Base-by-base conservation (phyloP, 352 stramenopile species). In the Salisapilia sapeloensis region DNA sequence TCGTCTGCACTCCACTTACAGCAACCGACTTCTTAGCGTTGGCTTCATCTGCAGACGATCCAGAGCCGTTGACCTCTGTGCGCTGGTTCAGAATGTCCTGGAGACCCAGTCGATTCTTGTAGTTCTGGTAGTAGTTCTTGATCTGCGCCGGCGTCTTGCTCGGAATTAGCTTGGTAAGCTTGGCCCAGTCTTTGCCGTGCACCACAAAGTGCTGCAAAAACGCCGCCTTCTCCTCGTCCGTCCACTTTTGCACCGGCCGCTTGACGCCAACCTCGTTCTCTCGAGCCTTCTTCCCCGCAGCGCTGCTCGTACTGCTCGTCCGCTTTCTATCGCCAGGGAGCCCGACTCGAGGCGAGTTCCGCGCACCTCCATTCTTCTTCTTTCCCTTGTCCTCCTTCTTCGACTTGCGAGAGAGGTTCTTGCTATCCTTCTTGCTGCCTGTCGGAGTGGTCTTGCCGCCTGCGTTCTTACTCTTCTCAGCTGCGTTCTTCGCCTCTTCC, bases 61-160 rank as follows among this genome's bases (percentile, higher is more conserved):
- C n/a, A n/a, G n/a, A n/a, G n/a, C n/a, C n/a, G n/a, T n/a, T n/a
- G 6, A 6, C 6, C 19, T 89, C 72, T 15, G 82, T 74, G 5
- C 76, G 52, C 30, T 76, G 67, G 49, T 83, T 87, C 22, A 91
- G 34, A 25, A 89, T 84, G 37, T 91, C 76, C 46, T 93, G 76
- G 12, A 94, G 36, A 15, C 83, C 83, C 9, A 93, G 52, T 4
- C 77, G 54, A 26, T 92, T 91, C 62, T 94, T 94, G 55, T 94
- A 94, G 38, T 94, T 94, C 46, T 94, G 81, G 38, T 92, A 94
- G 49, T 92, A 94, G 27, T 93, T 94, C 43, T 94, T 94, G 46
- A 94, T 91, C 42, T 93, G 79, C 3, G 72, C 74, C 12, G 75
- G 63, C 0, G 81, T 92, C 44, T 94, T 94, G 17, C 72, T 85